Percentiles rank a stretch among this genome's conserved stretches.
These are phyloP conservation scores for Mucor piriformis DNA, from an alignment of 371 early-diverging fungal species.

Conservation along the genomic window DNA sequence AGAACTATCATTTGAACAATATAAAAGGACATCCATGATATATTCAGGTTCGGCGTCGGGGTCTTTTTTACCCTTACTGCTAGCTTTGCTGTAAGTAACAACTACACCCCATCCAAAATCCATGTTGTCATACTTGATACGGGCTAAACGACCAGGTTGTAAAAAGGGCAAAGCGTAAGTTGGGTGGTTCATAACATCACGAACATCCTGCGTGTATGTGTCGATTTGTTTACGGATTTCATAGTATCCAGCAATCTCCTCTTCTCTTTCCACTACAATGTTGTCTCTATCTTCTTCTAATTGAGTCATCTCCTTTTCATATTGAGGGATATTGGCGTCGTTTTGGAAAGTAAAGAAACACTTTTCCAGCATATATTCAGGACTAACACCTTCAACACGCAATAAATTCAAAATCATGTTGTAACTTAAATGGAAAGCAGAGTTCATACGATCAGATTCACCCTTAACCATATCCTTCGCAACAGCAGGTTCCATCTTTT, in stretches of 20 bases:
- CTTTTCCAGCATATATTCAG: conserved; percentile 93
- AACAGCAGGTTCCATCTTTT: conserved; percentile 94
- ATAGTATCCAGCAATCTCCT: conserved; percentile 73
- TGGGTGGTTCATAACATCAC: conserved; percentile 85
- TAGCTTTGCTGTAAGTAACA: conserved; percentile 46
- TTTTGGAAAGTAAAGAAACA: conserved; percentile 98
- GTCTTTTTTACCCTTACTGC: conserved; percentile 32
- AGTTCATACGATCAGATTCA: conserved; percentile 91
- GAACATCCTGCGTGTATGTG: conserved; percentile 64
- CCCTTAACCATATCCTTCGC: conserved; percentile 96
- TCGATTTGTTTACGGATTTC: conserved; percentile 78
- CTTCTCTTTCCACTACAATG: conserved; percentile 73
- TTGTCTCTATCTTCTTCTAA: conserved; percentile 60
- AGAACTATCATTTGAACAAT: conserved; percentile 68
- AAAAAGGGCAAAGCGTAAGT: conserved; percentile 79
- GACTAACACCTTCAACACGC: conserved; percentile 96
- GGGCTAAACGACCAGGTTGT: conserved; percentile 86
- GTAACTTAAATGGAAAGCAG: conserved; percentile 98
- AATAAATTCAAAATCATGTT: conserved; percentile 99
- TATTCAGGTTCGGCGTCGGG: conserved; percentile 51
- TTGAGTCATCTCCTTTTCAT: conserved; percentile 61
- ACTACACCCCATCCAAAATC: conserved; percentile 97
- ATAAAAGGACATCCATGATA: conserved; percentile 84
- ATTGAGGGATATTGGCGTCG: conserved; percentile 78
- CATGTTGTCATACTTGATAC: conserved; percentile 63